A percentile compares a stretch with the other conserved stretches of the same genome.
Conservation (phyloP, 1,284 basidiomycete genomes). For the Malassezia vespertilionis region DNA sequence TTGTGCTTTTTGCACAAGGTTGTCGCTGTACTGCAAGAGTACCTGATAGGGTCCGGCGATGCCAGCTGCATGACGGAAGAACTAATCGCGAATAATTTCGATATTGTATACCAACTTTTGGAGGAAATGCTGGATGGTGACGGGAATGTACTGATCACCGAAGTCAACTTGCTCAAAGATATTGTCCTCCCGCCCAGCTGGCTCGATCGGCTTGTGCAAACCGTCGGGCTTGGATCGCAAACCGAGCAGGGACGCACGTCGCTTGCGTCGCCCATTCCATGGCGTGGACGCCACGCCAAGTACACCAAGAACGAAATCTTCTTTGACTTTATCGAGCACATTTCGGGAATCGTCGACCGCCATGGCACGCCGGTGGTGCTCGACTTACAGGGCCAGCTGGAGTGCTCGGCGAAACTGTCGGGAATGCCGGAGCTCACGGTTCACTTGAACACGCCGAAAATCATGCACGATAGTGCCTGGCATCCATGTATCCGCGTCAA, state of each 20-base stretch:
- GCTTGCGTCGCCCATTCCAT: slow-evolving; percentile 32
- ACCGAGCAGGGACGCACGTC: slow-evolving; percentile 6
- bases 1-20: slow-evolving; percentile 80
- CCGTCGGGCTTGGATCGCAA: slow-evolving; percentile 21
- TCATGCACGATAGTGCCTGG: slow-evolving; percentile 68
- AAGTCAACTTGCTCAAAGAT: slow-evolving; percentile 33
- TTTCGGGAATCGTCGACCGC: slow-evolving; percentile 41
- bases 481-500: slow-evolving; percentile 75
- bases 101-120: slow-evolving; percentile 40
- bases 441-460: slow-evolving; percentile 50
- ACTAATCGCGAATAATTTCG: slow-evolving; percentile 36
- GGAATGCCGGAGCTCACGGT: slow-evolving; percentile 34
- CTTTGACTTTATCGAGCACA: slow-evolving; percentile 29
- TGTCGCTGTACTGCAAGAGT: slow-evolving; percentile 52
- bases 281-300: slow-evolving; percentile 35
- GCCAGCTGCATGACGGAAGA: slow-evolving; percentile 30
- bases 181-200: slow-evolving; percentile 41
- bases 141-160: slow-evolving; percentile 40
- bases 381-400: slow-evolving; percentile 23
- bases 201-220: slow-evolving; percentile 33
- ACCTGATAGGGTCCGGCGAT: slow-evolving; percentile 27
- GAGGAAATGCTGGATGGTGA: slow-evolving; percentile 44
- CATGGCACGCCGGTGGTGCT: slow-evolving; percentile 49
- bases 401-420: slow-evolving; percentile 46
- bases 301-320: slow-evolving; percentile 40